Percentiles rank a stretch among this genome's conserved stretches.
Evolutionary conservation across 805 yeast genomes (phyloP).

Genomic region (Candida tammaniensis): DNA sequence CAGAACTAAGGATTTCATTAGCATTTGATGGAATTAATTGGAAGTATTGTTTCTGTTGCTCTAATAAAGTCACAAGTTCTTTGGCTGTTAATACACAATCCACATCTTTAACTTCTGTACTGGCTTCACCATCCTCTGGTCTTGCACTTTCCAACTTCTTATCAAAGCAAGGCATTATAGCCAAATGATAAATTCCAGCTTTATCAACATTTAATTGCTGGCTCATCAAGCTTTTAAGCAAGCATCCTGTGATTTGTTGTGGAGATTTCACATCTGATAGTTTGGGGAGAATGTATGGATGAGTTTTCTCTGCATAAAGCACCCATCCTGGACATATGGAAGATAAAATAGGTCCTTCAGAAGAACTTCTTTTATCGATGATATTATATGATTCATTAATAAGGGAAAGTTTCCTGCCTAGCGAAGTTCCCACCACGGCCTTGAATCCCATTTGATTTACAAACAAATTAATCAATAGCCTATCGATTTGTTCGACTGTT

Average conservation of each 20-base stretch:
- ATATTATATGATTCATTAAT: conserved; percentile 36
- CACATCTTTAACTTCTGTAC: conserved; percentile 49
- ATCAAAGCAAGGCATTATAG: conserved; percentile 97
- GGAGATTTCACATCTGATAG: conserved; percentile 81
- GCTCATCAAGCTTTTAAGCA: conserved; percentile 56
- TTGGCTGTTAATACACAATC: conserved; percentile 94
- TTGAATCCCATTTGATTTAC: conserved; percentile 60
- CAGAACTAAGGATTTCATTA: conserved; percentile 9
- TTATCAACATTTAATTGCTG: conserved; percentile 26
- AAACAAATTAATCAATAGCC: conserved; percentile 56
- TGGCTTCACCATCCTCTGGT: conserved; percentile 48
- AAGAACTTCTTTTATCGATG: conserved; percentile 42
- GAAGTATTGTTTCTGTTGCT: conserved; percentile 47
- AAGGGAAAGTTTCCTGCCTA: conserved; percentile 72
- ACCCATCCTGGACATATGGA: conserved; percentile 97
- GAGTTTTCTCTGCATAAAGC: conserved; percentile 92
- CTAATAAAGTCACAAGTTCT: conserved; percentile 73
- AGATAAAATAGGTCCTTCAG: conserved; percentile 54
- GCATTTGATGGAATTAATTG: conserved; percentile 19
- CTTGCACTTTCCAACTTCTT: conserved; percentile 94
- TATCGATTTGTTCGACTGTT: conserved; percentile 57
- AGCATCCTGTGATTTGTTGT: conserved; percentile 85
- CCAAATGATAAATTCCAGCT: conserved; percentile 65
- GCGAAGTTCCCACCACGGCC: conserved; percentile 78
- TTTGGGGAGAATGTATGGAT: conserved; percentile 73